A percentile compares a stretch with the other conserved stretches of the same genome.
Evolutionary conservation across 1,284 basidiomycete genomes (phyloP).

Genomic region (Puccinia novopanici): DNA sequence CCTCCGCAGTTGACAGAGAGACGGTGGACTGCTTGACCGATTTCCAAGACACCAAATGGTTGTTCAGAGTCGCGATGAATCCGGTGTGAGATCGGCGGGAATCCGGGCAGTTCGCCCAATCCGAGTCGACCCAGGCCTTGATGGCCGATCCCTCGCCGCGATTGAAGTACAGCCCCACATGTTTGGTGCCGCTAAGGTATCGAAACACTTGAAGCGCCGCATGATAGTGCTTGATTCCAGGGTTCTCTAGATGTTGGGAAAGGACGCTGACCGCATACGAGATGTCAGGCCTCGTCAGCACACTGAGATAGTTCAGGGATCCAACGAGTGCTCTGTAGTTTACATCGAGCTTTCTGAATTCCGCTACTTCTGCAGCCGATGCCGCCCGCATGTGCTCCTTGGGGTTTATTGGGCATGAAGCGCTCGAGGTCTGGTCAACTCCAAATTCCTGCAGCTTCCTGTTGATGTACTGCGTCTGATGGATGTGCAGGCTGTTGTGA

Average conservation of each 20-base stretch:
- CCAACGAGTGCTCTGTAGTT: neutral
- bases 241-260: neutral
- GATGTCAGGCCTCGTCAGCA: neutral
- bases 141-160: neutral
- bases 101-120: neutral
- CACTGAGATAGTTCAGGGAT: neutral
- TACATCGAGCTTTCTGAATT: neutral
- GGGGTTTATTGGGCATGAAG: neutral
- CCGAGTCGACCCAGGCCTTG: neutral
- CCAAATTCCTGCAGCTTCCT: neutral
- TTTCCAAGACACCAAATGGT: too few species aligned
- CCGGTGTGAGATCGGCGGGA: too few species aligned
- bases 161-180: neutral
- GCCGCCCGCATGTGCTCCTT: neutral
- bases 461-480: neutral
- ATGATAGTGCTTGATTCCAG: neutral
- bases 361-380: neutral
- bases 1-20: too few species aligned
- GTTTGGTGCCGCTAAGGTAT: conserved; percentile 6
- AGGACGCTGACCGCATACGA: conserved; percentile 15
- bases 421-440: neutral
- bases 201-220: neutral
- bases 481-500: neutral
- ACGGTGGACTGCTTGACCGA: too few species aligned
- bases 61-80: too few species aligned